Evolutionary conservation across 2,329 filamentous ascomycete genomes (phyloP).

Genomic region (Chaetomiaceae sp.): DNA sequence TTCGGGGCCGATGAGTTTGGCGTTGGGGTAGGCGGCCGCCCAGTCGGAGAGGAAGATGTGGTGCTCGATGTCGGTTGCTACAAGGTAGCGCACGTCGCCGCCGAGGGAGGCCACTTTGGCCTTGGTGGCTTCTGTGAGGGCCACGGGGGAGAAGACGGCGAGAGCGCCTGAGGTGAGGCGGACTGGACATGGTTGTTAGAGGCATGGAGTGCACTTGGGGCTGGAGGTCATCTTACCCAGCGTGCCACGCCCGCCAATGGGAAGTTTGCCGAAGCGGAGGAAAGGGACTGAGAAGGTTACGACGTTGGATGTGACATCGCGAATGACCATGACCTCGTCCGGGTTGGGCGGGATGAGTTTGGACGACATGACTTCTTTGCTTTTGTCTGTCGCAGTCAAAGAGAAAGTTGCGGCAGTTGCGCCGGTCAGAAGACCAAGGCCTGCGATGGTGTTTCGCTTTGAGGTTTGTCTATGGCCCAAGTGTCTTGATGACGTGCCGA

Average conservation of each 20-base stretch:
- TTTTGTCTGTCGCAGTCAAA: constrained; percentile 52
- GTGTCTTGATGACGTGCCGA: neutral
- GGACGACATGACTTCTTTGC: constrained; percentile 47
- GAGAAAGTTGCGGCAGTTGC: constrained; percentile 51
- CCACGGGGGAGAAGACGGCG: constrained; percentile 88
- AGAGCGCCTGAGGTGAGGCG: constrained; percentile 72
- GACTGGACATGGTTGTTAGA: constrained; percentile 45
- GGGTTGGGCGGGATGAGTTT: constrained; percentile 68
- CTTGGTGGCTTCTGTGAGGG: constrained; percentile 70
- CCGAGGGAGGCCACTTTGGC: constrained; percentile 60
- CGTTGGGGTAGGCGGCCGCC: constrained; percentile 72
- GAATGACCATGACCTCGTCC: constrained; percentile 82
- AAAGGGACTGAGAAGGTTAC: constrained; percentile 82
- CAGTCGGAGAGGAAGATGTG: constrained; percentile 90
- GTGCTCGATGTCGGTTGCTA: constrained; percentile 86
- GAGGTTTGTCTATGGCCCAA: neutral
- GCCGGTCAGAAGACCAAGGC: neutral
- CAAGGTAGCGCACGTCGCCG: constrained; percentile 73
- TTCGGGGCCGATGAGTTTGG: constrained; percentile 76
- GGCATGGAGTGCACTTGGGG: neutral
- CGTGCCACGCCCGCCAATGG: constrained; percentile 83
- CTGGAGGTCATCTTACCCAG: constrained; percentile 54
- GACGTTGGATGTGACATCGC: constrained; percentile 74
- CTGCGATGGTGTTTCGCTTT: neutral
- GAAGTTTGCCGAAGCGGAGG: constrained; percentile 69